These are phyloP conservation scores for Russula sp. DNA, from an alignment of 768 basidiomycete genomes.

Conservation along the genomic window DNA sequence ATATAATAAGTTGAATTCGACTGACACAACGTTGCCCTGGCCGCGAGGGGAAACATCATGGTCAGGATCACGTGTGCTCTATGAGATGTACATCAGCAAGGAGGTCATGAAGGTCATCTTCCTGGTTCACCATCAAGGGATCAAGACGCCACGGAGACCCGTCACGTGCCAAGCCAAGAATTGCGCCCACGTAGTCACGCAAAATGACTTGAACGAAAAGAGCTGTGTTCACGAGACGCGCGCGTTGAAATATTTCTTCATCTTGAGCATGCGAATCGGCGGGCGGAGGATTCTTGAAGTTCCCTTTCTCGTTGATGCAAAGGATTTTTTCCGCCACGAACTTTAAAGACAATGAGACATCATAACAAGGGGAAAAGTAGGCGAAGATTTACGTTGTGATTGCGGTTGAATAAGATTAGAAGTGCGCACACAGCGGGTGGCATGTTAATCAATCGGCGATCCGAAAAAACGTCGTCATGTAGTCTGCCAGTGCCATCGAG, in stretches of 20 bases:
- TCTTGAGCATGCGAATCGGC: conserved; percentile 47
- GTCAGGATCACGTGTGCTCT: conserved; percentile 50
- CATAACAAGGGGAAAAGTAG: neutral
- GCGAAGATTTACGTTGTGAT: conserved; percentile 58
- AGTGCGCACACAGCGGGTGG: conserved; percentile 69
- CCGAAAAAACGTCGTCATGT: conserved; percentile 69
- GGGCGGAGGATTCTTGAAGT: conserved; percentile 37
- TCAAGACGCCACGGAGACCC: conserved; percentile 64
- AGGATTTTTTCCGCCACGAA: conserved; percentile 66
- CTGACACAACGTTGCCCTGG: conserved; percentile 69
- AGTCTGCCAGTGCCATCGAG: conserved; percentile 66
- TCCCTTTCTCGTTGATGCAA: conserved; percentile 63
- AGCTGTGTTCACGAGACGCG: conserved; percentile 70
- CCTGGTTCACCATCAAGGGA: conserved; percentile 52
- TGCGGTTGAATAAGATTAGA: conserved; percentile 64
- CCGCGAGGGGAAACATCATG: conserved; percentile 61
- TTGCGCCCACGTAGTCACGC: conserved; percentile 69
- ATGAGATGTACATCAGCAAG: conserved; percentile 4
- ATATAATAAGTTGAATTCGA: conserved; percentile 67
- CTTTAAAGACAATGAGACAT: conserved; percentile 39
- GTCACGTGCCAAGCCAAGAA: conserved; percentile 67
- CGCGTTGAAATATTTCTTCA: conserved; percentile 72
- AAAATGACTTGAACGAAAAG: conserved; percentile 71
- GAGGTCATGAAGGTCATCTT: neutral
- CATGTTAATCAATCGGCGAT: conserved; percentile 62